Percentiles rank a stretch among this genome's conserved stretches.
These are phyloP conservation scores for Suillus variegatus DNA, from an alignment of 768 basidiomycete species.

Conservation along the genomic window DNA sequence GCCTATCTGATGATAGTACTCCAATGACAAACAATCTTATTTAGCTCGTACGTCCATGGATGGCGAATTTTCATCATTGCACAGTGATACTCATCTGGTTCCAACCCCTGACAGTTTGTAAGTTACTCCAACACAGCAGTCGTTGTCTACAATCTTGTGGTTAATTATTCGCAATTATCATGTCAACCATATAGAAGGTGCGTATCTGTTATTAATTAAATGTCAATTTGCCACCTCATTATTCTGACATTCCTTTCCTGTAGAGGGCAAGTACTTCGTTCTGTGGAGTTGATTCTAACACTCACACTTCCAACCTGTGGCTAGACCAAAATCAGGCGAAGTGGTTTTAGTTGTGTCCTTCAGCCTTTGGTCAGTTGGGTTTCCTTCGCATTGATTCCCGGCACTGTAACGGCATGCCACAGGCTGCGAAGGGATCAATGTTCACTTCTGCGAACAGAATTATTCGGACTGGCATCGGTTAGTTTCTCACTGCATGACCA, in stretches of 20 bases:
- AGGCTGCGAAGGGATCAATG: neutral
- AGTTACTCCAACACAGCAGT: no score
- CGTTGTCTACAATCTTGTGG: no score
- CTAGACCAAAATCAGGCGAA: fast-evolving
- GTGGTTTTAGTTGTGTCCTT: neutral
- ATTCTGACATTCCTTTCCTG: neutral
- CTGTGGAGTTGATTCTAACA: neutral
- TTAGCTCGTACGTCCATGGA: neutral
- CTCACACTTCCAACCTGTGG: neutral
- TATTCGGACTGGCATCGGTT: no score
- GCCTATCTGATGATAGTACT: neutral
- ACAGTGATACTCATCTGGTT: no score
- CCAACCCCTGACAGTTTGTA: no score
- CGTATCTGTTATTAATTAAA: neutral
- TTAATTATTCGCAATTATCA: no score
- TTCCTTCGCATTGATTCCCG: neutral
- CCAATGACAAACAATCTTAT: neutral
- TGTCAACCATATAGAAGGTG: neutral
- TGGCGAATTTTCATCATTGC: no score
- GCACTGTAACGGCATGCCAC: neutral
- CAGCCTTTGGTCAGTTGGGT: neutral
- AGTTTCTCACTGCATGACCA: no score
- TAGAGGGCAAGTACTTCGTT: neutral
- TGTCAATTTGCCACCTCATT: neutral
- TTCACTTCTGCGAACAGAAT: neutral